Evolutionary conservation across 306 rosid species (phyloP), one percentile per base, ranked within the genome.

Genomic region (Oxytropis ochrocephala): DNA sequence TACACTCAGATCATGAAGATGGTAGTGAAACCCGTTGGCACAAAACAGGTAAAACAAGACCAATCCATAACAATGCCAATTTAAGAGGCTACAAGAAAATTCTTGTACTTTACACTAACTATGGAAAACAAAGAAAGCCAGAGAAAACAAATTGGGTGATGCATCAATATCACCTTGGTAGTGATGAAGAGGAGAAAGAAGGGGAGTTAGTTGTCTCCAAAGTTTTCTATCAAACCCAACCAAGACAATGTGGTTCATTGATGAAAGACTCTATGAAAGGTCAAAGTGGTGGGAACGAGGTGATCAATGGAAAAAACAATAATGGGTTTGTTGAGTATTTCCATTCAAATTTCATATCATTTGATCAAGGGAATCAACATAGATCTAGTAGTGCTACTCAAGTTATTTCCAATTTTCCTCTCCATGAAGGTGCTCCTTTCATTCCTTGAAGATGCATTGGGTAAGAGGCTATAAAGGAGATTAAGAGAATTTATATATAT

Each of bases 61-160:
- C 89, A 36, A 74, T 82, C 30, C 70, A 49, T 30, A 56, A 67
- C 36, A 61, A 13, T 65, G 60, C 73, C 5, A 76, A 78, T 55
- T 57, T 86, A 12, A 86, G 79, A 79, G 95, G 95, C 1, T 88
- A 78, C 80, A 88, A 88, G 56, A 88, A 88, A 68, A 88, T 88
- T 42, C 88, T 88, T 1, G 91, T 88, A 6, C 91, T 88, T 1
- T 86, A 88, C 89, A 84, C 89, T 2, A 88, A 88, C 79, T 84
- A 88, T 60, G 91, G 91, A 39, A 88, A 84, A 62, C 90, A 85
- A 69, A 88, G 82, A 43, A 88, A 88, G 81, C 85, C 93, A 0
- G 93, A 88, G 85, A 88, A 88, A 56, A 88, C 95, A 16, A 85
- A 84, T n/a, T 88, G 95, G 95, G 90, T 88, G 0, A 85, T 88